phyloP scores from a whole-genome alignment of 2,329 filamentous ascomycete species.

The Curvularia lunata region DNA sequence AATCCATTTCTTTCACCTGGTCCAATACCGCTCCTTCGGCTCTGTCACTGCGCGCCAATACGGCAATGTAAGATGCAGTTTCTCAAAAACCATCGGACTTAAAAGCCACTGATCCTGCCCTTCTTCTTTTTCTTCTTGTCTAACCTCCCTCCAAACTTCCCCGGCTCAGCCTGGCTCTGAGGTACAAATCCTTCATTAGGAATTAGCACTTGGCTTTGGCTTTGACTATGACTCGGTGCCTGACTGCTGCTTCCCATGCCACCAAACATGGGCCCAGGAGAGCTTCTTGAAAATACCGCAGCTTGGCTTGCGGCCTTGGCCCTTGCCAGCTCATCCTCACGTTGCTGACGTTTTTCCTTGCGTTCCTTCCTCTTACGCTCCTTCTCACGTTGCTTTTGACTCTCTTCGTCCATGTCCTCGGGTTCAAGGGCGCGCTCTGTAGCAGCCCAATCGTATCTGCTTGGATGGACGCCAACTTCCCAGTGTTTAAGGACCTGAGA shows the following conservation, averaged over 20 bases:
- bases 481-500: slow-evolving; percentile 52
- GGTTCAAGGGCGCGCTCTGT: slow-evolving; percentile 38
- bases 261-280: slow-evolving; percentile 34
- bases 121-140: slow-evolving; percentile 47
- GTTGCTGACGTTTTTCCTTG: slow-evolving; percentile 49
- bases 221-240: slow-evolving; percentile 19
- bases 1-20: too few relatives aligned
- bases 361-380: slow-evolving; percentile 50
- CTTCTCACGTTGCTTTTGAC: slow-evolving; percentile 48
- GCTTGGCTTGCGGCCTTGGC: slow-evolving; percentile 32
- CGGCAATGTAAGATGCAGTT: background rate
- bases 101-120: slow-evolving; percentile 45
- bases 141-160: slow-evolving; percentile 43
- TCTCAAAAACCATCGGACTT: too few relatives aligned
- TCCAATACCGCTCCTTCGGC: too few relatives aligned
- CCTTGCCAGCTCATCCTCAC: slow-evolving; percentile 44
- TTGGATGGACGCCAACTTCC: slow-evolving; percentile 47
- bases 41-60: background rate
- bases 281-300: slow-evolving; percentile 29
- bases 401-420: slow-evolving; percentile 41
- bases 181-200: slow-evolving; percentile 13
- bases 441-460: slow-evolving; percentile 51
- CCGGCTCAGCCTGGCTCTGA: slow-evolving; percentile 45
- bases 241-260: slow-evolving; percentile 37
- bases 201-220: slow-evolving; percentile 9